phyloP scores from a whole-genome alignment of 2,329 filamentous ascomycete genomes.

The Colletotrichum theobromicola region DNA sequence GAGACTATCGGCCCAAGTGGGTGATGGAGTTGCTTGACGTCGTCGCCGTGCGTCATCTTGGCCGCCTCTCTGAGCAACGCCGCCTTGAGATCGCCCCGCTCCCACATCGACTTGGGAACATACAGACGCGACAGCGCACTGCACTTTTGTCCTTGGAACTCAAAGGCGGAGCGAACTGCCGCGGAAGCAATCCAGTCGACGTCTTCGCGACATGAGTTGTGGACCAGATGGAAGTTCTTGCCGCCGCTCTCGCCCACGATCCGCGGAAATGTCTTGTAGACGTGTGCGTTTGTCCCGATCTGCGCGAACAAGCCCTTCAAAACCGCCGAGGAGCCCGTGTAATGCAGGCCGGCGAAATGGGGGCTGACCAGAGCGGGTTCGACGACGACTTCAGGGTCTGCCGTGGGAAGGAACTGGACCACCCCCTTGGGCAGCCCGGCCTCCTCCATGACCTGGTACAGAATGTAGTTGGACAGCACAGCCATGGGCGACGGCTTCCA shows the following conservation, averaged over 20 bases:
- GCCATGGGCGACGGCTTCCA: neutral
- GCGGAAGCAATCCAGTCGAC: neutral
- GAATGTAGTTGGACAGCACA: neutral
- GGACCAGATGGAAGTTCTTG: conserved; percentile 2
- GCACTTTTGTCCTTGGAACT: neutral
- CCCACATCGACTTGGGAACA: neutral
- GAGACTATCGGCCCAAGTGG: neutral
- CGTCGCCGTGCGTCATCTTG: neutral
- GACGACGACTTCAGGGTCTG: neutral
- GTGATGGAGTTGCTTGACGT: neutral
- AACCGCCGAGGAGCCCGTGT: neutral
- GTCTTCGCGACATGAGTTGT: neutral
- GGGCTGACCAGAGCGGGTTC: neutral
- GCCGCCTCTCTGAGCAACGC: neutral
- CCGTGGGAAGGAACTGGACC: neutral
- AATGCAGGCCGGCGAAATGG: neutral
- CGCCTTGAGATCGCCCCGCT: neutral
- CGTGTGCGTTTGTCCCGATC: rapidly evolving
- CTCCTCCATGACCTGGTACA: neutral
- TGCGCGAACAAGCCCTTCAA: neutral
- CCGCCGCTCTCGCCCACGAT: neutral
- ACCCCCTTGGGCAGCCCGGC: neutral
- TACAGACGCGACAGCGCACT: neutral
- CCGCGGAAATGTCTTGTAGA: neutral
- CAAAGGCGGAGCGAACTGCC: neutral